A percentile compares a stretch with the other conserved stretches of the same genome.
These are phyloP conservation scores for Leccinum pachyderme DNA, from an alignment of 1,284 basidiomycete genomes.

Conservation along the genomic window DNA sequence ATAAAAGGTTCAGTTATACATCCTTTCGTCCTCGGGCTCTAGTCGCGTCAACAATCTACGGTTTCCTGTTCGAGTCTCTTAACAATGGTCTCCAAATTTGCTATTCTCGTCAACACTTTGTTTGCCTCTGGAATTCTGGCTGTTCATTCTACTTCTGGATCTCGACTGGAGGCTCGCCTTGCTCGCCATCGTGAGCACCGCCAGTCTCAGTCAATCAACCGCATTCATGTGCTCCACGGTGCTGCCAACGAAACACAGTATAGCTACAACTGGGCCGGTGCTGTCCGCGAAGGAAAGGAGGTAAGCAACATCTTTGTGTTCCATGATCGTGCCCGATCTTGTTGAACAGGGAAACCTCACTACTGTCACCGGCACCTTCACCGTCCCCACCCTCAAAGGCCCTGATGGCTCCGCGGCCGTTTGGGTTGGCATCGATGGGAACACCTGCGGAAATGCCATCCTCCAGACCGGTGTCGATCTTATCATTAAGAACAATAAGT, in stretches of 20 bases:
- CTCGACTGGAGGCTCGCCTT: not conserved
- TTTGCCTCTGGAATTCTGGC: not conserved
- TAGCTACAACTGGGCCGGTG: not conserved
- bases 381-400: not conserved
- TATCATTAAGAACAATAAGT: not conserved
- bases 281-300: not conserved
- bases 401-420: not conserved
- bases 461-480: not conserved
- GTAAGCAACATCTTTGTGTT: not conserved
- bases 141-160: not conserved
- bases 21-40: not conserved
- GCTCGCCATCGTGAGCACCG: not conserved
- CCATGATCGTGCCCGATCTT: not conserved
- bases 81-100: not conserved
- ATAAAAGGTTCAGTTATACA: not conserved
- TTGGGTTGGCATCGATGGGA: not conserved
- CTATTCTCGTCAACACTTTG: not conserved
- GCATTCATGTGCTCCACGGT: no score
- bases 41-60: not conserved
- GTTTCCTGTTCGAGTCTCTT: not conserved
- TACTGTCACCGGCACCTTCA: not conserved
- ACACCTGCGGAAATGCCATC: not conserved
- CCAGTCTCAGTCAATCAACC: not conserved
- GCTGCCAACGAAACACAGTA: not conserved
- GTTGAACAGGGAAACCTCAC: not conserved